Conservation (phyloP, 176 grass and related monocot species). For the Zea luxurians region DNA sequence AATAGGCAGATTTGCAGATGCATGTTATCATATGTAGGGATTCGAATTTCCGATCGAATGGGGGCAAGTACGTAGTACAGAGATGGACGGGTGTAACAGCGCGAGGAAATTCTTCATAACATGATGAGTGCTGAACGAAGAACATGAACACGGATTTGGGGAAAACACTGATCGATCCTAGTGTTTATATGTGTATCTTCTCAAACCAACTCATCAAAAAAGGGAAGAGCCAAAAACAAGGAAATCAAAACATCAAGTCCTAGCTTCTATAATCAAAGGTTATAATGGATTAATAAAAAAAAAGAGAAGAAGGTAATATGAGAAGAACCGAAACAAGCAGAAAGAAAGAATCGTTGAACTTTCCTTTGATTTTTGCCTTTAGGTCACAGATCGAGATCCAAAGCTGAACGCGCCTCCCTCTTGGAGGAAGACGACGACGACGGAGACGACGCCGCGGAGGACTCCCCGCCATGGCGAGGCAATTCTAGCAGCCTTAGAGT, state of each 20-base stretch:
- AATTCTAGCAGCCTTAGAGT: conserved; percentile 52
- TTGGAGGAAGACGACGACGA: conserved; percentile 69
- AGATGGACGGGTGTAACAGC: conserved; percentile 28
- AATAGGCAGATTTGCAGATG: conserved; percentile 26
- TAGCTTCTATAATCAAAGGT: conserved; percentile 48
- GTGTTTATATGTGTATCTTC: conserved; percentile 53
- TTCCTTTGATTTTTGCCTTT: conserved; percentile 51
- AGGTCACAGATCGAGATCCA: conserved; percentile 98
- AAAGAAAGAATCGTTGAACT: conserved; percentile 53
- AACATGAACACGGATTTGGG: conserved; percentile 36
- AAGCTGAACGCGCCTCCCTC: conserved; percentile 62
- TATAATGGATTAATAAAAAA: conserved; percentile 46
- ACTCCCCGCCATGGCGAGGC: conserved; percentile 33
- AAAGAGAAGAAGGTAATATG: conserved; percentile 13
- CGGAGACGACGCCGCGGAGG: conserved; percentile 42
- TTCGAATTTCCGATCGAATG: conserved; percentile 31
- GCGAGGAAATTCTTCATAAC: conserved; percentile 29
- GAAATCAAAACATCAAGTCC: conserved; percentile 42
- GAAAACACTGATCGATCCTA: conserved; percentile 41
- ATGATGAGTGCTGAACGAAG: conserved; percentile 22
- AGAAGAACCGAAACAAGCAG: conserved; percentile 36
- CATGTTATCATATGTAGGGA: conserved; percentile 82
- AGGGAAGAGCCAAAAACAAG: conserved; percentile 33
- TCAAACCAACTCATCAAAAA: conserved; percentile 52
- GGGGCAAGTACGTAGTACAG: conserved; percentile 27